Base-by-base conservation (phyloP, 2,329 filamentous ascomycete species). In the Penicillium janthinellum region DNA sequence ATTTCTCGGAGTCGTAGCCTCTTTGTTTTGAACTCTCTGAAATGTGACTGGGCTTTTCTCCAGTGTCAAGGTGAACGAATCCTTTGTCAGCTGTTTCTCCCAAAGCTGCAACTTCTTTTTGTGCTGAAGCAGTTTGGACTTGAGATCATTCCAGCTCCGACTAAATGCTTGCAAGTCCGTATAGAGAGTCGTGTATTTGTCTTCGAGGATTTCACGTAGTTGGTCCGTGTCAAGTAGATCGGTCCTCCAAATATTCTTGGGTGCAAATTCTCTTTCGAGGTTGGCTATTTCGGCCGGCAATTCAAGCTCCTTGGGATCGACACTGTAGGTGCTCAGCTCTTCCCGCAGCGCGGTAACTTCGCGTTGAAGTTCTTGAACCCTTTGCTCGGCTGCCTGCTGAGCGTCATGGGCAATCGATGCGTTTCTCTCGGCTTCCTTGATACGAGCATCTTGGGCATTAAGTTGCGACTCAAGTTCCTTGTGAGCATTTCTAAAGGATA, bases 151-250 rank as follows among this genome's bases (percentile, higher is more conserved):
- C 58, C 68, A 73, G 2, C 70, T 70, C 20, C 66, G 54, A 5
- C 69, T 39, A 20, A 78, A 62, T 10, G 62, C 72, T 41, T 65
- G 58, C 12, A 72, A 49, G 53, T 75, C 71, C 8, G 56, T 51
- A 48, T 77, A 78, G 15, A 78, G 64, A 10, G 70, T 64, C 2
- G 61, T 56, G 64, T 78, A 78, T 61, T 69, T 70, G 5, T 60
- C 35, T n/a, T 64, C 65, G 31, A 77, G 54, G 5, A 55, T 56
- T 49, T 67, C 51, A 34, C 63, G 62, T 41, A 58, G 48, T 15
- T 69, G 57, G 35, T 60, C 60, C 34, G 60, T 39, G 31, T 67
- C 54, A n/a, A 56, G 38, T 31, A 50, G 42, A 22, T 59, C 35
- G 45, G 34, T 52, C 48, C 58, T 44, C 53, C 56, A 62, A 12